A percentile compares a stretch with the other conserved stretches of the same genome.
These are phyloP conservation scores for Stemphylium lycopersici DNA, from an alignment of 2,329 filamentous ascomycete genomes.

Conservation along the genomic window DNA sequence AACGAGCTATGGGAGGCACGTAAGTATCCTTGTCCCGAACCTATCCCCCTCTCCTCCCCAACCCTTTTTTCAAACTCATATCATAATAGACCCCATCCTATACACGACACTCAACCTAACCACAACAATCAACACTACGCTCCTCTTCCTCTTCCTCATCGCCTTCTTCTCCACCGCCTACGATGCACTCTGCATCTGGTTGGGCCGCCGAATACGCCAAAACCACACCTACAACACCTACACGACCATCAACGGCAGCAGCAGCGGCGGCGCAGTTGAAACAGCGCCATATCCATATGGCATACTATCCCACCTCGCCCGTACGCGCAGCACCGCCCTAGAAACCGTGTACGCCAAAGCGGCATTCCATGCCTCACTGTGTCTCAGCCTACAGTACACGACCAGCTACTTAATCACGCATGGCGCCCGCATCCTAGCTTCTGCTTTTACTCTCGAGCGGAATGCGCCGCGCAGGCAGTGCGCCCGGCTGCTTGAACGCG, in stretches of 20 bases:
- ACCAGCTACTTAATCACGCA: not conserved
- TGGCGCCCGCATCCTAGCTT: not conserved
- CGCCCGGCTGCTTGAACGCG: not conserved
- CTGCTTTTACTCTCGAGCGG: not conserved
- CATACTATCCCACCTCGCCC: not conserved
- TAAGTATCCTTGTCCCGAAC: not conserved
- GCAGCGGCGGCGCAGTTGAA: not conserved
- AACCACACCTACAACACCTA: not conserved
- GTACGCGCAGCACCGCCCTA: not conserved
- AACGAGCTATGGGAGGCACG: slow-evolving; percentile 6
- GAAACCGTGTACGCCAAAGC: not conserved
- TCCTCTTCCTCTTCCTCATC: slow-evolving; percentile 4
- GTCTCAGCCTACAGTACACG: not conserved
- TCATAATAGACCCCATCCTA: not conserved
- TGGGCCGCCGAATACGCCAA: not conserved
- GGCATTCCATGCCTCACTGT: not conserved
- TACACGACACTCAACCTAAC: not conserved
- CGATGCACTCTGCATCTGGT: not conserved
- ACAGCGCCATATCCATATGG: not conserved
- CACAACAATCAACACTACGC: not conserved
- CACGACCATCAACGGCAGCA: not conserved
- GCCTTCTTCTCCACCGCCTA: not conserved
- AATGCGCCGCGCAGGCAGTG: not conserved
- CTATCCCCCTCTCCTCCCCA: not conserved
- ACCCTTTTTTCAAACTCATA: not conserved